Base-by-base conservation (phyloP, 257 asterid genomes). In the Solanum etuberosum region DNA sequence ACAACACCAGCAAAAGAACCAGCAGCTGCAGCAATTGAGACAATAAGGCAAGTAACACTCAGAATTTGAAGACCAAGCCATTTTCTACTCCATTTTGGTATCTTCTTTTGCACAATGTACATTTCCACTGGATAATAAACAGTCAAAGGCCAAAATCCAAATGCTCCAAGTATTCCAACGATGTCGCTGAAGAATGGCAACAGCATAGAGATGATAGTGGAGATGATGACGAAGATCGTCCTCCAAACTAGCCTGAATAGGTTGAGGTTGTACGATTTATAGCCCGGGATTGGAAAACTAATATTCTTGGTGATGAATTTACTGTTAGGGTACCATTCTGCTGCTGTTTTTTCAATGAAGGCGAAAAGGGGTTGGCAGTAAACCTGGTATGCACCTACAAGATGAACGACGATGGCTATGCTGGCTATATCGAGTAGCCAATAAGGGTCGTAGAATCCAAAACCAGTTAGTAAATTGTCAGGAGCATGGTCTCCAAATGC, bases 361-460 rank as follows among this genome's bases (percentile, higher is more conserved):
- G 97, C 97, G 57, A 93, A 96, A 0, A 96, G 87, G 87, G 99
- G 99, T 67, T 96, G 99, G 93, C 97, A 93, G 89, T 88, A 96
- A 57, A 96, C 99, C 86, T 96, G 99, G 90, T 96, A 96, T 0
- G 98, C 99, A 0, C 99, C 99, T 16, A 96, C 87, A 9, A 96
- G 94, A 71, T 96, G 99, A 87, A 95, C 73, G 0, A 94, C 98
- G 0, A 96, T 95, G 68, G 98, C 98, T 0, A 91, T 88, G 20
- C 95, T 96, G 25, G 98, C 99, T 12, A 96, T 93, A 91, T 96
- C 99, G 4, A 96, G 91, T 3, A 96, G 95, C 99, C 99, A 96
- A 82, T 89, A 95, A 0, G 99, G 98, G 86, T 96, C 93, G 90
- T 91, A 96, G 89, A 95, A 96, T 8, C 98, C 99, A 74, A 96